phyloP scores from a whole-genome alignment of 2,329 filamentous ascomycete species.

The Monosporascus sp. region DNA sequence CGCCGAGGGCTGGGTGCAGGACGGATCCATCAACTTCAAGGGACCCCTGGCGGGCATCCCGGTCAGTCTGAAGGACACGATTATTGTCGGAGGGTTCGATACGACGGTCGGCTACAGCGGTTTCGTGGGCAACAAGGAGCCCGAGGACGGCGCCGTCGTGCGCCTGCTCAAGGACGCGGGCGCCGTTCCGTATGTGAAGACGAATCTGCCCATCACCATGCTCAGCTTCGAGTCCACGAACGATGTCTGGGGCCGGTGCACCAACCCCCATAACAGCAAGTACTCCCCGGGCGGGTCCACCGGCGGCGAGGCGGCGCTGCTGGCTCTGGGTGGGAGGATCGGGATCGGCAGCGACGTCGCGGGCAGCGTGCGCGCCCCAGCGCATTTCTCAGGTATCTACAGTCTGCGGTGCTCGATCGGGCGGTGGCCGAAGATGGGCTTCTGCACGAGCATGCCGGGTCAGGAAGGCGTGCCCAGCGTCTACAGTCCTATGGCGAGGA shows the following conservation, averaged over 20 bases:
- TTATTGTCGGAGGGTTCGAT: conserved; percentile 79
- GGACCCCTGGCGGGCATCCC: conserved; percentile 85
- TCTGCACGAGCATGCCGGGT: conserved; percentile 83
- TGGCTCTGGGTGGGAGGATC: conserved; percentile 79
- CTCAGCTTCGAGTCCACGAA: conserved; percentile 79
- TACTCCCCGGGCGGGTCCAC: conserved; percentile 89
- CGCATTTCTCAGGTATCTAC: conserved; percentile 87
- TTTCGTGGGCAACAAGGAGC: conserved; percentile 61
- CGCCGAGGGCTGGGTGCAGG: conserved; percentile 65
- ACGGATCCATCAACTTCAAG: conserved; percentile 61
- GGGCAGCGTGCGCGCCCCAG: conserved; percentile 79
- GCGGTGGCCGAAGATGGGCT: conserved; percentile 80
- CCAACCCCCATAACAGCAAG: conserved; percentile 75
- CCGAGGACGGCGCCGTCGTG: conserved; percentile 66
- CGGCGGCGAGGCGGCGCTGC: conserved; percentile 75
- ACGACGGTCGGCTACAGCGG: conserved; percentile 74
- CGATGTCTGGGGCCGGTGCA: conserved; percentile 73
- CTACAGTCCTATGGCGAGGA: conserved; percentile 89
- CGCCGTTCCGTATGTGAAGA: conserved; percentile 89
- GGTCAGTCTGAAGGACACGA: conserved; percentile 74
- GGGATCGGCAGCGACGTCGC: conserved; percentile 90
- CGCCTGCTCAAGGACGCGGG: conserved; percentile 79
- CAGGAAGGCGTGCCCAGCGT: conserved; percentile 87
- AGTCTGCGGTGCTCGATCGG: conserved; percentile 82
- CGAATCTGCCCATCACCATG: conserved; percentile 80